Evolutionary conservation across 176 grass and related monocot genomes (phyloP).

Genomic region (Carex scoparia): DNA sequence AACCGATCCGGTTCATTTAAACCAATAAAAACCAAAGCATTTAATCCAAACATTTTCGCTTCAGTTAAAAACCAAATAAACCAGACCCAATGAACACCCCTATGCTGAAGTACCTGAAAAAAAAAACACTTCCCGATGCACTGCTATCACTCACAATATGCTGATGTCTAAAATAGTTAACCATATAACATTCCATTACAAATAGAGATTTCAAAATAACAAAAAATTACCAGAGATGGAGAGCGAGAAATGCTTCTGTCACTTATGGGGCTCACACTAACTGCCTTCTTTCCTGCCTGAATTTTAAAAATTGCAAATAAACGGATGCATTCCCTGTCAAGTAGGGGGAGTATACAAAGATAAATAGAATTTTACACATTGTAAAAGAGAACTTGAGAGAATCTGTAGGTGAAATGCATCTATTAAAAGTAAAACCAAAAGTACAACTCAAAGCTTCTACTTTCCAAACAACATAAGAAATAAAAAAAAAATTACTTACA

Average conservation of each 20-base stretch:
- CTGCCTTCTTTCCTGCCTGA: not conserved
- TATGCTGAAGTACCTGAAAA: no score
- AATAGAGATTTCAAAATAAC: not conserved
- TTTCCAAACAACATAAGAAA: not conserved
- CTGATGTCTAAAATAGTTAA: no score
- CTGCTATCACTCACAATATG: no score
- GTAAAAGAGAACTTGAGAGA: not conserved
- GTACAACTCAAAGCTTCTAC: constrained; percentile 34
- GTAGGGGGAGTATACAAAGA: not conserved
- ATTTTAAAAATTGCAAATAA: not conserved
- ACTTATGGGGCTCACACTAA: constrained; percentile 6
- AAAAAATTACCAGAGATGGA: constrained; percentile 14
- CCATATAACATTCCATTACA: not conserved
- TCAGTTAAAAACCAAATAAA: no score
- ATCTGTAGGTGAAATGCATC: not conserved
- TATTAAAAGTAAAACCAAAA: constrained; percentile 3
- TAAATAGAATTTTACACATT: not conserved
- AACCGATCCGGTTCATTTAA: no score
- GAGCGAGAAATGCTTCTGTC: constrained; percentile 29
- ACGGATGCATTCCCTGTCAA: not conserved
- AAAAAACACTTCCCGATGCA: no score
- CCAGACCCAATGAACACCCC: no score
- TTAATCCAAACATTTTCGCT: no score
- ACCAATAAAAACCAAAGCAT: no score
- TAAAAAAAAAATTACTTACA: constrained; percentile 45